Conservation (phyloP, 2,329 filamentous ascomycete species). For the Lachnellula arida region DNA sequence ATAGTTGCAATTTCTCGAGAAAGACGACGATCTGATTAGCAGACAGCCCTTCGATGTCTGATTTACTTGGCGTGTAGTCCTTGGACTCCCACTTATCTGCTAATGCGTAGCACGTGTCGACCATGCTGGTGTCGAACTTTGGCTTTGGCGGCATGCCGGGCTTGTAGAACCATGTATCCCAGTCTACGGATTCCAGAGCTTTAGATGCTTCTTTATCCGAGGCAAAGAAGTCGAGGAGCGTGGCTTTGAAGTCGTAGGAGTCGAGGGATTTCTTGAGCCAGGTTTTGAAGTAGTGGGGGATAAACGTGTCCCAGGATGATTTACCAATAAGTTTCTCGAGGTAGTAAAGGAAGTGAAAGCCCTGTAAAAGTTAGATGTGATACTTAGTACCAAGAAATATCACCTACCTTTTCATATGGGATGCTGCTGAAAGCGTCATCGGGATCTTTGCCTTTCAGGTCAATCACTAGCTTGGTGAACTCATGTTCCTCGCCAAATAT, state of each 20-base stretch:
- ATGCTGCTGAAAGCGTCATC: conserved; percentile 92
- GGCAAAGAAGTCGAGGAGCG: conserved; percentile 79
- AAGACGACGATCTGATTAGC: conserved; percentile 92
- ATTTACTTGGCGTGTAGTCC: conserved; percentile 58
- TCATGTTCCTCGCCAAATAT: conserved; percentile 79
- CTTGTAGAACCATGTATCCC: conserved; percentile 85
- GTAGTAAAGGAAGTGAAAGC: conserved; percentile 89
- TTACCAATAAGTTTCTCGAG: conserved; percentile 82
- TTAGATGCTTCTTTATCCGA: conserved; percentile 56
- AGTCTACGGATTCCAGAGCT: conserved; percentile 72
- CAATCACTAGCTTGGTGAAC: conserved; percentile 86
- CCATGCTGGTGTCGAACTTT: conserved; percentile 81
- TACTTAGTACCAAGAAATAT: background rate
- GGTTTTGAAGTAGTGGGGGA: conserved; percentile 86
- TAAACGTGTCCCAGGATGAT: conserved; percentile 89
- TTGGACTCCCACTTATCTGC: conserved; percentile 73
- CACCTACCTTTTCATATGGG: conserved; percentile 74
- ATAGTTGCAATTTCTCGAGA: conserved; percentile 71
- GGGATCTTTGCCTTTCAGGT: conserved; percentile 85
- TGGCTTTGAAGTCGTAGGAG: conserved; percentile 89
- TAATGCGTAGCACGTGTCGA: conserved; percentile 78
- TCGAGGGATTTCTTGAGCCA: conserved; percentile 86
- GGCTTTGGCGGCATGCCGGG: conserved; percentile 88
- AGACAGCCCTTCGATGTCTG: conserved; percentile 69
- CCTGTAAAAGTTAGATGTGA: conserved; percentile 34